Evolutionary conservation across 2,329 filamentous ascomycete genomes (phyloP).

Genomic region (Pestalotiopsis sp.): DNA sequence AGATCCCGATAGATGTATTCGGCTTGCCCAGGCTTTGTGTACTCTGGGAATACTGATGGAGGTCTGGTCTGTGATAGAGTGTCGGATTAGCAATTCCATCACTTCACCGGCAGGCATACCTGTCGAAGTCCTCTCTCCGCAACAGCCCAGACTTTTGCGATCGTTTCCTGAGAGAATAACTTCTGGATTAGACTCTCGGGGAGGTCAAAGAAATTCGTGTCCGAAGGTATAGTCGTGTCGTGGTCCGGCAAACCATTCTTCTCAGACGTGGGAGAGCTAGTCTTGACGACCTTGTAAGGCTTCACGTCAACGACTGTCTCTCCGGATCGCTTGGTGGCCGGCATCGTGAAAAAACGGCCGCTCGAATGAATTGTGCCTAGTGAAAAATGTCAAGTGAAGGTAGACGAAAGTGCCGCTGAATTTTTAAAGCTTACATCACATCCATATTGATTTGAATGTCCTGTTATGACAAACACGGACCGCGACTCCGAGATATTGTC

Average conservation of each 20-base stretch:
- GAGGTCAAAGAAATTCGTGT: neutral
- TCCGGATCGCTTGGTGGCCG: neutral
- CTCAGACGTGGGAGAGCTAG: neutral
- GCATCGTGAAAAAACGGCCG: neutral
- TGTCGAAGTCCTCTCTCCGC: conserved; percentile 7
- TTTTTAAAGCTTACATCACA: neutral
- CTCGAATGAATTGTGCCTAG: neutral
- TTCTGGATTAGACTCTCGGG: neutral
- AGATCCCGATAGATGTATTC: conserved; percentile 42
- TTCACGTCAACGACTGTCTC: neutral
- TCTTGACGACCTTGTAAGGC: neutral
- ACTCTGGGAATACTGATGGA: conserved; percentile 35
- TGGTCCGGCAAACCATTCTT: neutral
- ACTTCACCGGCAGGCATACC: neutral
- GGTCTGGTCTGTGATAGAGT: conserved; percentile 15
- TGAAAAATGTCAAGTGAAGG: neutral
- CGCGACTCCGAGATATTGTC: neutral
- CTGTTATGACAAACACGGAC: neutral
- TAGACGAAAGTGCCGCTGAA: neutral
- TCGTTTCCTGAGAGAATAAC: neutral
- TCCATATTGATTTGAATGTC: neutral
- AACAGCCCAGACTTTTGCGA: conserved; percentile 9
- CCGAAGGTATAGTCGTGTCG: neutral
- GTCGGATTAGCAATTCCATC: too few species aligned
- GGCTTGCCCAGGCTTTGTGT: conserved; percentile 37